phyloP scores from a whole-genome alignment of 768 basidiomycete species.

The Gyrodon lividus region DNA sequence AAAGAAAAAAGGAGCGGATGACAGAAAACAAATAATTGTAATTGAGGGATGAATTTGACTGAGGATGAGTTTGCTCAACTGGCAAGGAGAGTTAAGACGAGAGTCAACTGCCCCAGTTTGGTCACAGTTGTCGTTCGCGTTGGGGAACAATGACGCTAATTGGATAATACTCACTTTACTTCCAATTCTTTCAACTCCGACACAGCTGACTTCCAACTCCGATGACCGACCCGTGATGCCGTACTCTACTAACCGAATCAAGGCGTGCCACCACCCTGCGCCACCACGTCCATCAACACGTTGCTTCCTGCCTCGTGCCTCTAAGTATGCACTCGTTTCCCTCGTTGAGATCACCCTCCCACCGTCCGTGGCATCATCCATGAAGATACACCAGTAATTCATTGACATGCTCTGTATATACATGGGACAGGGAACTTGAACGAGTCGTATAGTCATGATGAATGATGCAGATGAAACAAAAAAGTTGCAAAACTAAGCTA shows the following conservation, averaged over 20 bases:
- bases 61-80: background rate
- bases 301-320: conserved; percentile 5
- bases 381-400: no score
- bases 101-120: background rate
- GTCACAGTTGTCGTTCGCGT: conserved; percentile 28
- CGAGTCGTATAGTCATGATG: background rate
- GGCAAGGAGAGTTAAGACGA: conserved; percentile 20
- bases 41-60: conserved; percentile 7
- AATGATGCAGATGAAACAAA: background rate
- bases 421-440: no score
- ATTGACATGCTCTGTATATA: no score
- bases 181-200: conserved; percentile 18
- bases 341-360: conserved; percentile 30
- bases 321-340: no score
- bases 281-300: background rate
- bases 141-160: conserved; percentile 5
- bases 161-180: conserved; percentile 24
- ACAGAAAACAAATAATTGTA: conserved; percentile 35
- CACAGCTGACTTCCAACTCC: conserved; percentile 10
- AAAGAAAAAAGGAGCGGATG: conserved; percentile 45
- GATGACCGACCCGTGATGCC: background rate
- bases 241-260: no score
- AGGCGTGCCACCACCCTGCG: no score
- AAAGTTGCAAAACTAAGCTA: no score
- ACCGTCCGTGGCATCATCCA: no score